phyloP scores from a whole-genome alignment of 192 early-diverging fungal genomes.

The Thoreauomyces humboldtii region DNA sequence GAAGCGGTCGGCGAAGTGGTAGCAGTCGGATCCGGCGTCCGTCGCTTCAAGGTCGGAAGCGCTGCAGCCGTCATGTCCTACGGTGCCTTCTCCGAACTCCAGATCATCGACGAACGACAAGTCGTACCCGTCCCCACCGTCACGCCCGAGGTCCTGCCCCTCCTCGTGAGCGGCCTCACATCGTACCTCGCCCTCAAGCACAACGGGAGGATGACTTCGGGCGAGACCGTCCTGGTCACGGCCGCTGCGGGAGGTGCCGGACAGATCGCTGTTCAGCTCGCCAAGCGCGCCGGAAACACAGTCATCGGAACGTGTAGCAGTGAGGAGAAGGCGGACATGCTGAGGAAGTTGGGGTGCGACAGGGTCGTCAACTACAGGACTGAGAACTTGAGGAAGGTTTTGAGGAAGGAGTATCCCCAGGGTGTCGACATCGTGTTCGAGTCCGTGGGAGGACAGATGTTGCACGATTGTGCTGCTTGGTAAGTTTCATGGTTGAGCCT shows the following conservation, averaged over 20 bases:
- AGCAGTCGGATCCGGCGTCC: conserved; percentile 37
- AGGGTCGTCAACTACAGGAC: conserved; percentile 61
- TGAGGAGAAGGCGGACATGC: conserved; percentile 48
- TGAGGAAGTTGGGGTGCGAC: conserved; percentile 55
- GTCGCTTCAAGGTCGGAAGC: conserved; percentile 25
- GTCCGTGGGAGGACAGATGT: conserved; percentile 54
- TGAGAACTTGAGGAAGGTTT: conserved; percentile 45
- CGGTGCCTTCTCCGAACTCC: conserved; percentile 54
- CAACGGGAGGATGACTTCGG: conserved; percentile 41
- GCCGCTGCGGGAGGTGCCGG: conserved; percentile 62
- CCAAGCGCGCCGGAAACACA: conserved; percentile 55
- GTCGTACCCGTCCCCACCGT: conserved; percentile 35
- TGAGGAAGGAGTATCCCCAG: conserved; percentile 53
- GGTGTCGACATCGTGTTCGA: conserved; percentile 63
- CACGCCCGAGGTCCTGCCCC: conserved; percentile 30
- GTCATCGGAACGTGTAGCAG: conserved; percentile 61
- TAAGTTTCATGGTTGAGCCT: conserved; percentile 19
- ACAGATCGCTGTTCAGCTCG: conserved; percentile 61
- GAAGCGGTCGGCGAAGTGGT: conserved; percentile 57
- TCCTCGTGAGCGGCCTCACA: conserved; percentile 56
- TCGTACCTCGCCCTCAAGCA: conserved; percentile 50
- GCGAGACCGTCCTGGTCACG: conserved; percentile 57
- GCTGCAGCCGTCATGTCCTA: conserved; percentile 44
- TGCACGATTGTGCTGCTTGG: conserved; percentile 36
- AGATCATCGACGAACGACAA: conserved; percentile 22